Evolutionary conservation across 805 yeast genomes (phyloP).

Genomic region (Cephaloascus fragrans): DNA sequence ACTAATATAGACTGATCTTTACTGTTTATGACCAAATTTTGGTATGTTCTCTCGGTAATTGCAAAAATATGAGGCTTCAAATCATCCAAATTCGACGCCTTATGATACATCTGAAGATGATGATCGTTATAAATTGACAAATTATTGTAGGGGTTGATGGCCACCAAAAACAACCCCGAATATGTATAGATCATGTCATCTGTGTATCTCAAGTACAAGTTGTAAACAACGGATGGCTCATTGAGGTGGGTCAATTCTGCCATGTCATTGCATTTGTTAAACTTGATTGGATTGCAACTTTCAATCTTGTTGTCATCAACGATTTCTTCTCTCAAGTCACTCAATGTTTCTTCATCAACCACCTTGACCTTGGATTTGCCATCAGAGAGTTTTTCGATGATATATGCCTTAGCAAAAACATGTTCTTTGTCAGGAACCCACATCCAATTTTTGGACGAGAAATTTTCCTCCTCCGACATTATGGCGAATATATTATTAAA

Average conservation of each 20-base stretch:
- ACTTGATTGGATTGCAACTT: slow-evolving; percentile 79
- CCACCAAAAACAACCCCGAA: slow-evolving; percentile 91
- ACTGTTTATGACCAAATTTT: slow-evolving; percentile 56
- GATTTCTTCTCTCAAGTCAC: slow-evolving; percentile 15
- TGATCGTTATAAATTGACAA: slow-evolving; percentile 62
- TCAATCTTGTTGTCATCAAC: slow-evolving; percentile 38
- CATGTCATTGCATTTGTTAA: slow-evolving; percentile 89
- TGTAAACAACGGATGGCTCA: slow-evolving; percentile 92
- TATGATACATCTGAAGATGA: slow-evolving; percentile 47
- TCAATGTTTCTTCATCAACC: slow-evolving; percentile 19
- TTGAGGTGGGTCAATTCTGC: slow-evolving; percentile 90
- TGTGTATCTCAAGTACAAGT: slow-evolving; percentile 64
- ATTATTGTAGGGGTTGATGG: slow-evolving; percentile 82
- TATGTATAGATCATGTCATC: slow-evolving; percentile 84
- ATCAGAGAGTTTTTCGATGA: slow-evolving; percentile 33
- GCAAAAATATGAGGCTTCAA: slow-evolving; percentile 86
- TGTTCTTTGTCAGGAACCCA: slow-evolving; percentile 63
- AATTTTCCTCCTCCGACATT: slow-evolving; percentile 17
- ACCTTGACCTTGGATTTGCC: slow-evolving; percentile 26
- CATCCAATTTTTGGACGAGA: slow-evolving; percentile 49
- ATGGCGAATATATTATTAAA: too few species aligned
- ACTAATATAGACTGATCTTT: slow-evolving; percentile 86
- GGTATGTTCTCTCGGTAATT: slow-evolving; percentile 77
- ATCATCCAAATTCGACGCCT: slow-evolving; percentile 9
- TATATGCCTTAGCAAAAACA: slow-evolving; percentile 52